Base-by-base conservation (phyloP, 192 early-diverging fungal species). In the Coemansia sp. region DNA sequence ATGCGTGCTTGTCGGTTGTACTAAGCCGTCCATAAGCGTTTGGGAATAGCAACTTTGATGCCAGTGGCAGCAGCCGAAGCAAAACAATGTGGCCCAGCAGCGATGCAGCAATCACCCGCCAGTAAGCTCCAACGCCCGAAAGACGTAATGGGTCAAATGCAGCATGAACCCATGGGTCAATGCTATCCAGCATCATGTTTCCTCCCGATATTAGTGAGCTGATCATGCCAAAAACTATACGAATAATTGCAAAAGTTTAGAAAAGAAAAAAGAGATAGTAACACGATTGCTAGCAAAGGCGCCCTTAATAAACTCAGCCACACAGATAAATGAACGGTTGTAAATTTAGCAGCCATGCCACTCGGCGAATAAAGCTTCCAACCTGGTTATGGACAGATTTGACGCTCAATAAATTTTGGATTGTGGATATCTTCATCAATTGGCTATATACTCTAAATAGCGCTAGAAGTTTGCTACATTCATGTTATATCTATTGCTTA, bases 281-380 rank as follows among this genome's bases (percentile, higher is more conserved):
- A 7, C 28, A 31, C 28, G 7, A 7, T 31, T 31, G 28, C 7
- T 31, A 0, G 28, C 28, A 31, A 31, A 31, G 28, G 28, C 28
- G 28, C 28, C 28, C 28, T 31, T 31, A 31, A 31, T 31, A 31
- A 31, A 31, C 28, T 31, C 28, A 31, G 28, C 28, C 28, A 31
- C 28, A 8, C 28, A 31, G n/a, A 21, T 49, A n/a, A n/a, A 49
- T 49, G 15, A 7, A 17, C 48, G 15, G 17, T 49, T 49, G n/a
- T 18, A 94, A 94, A 9, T 98, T 95, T 61, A 92, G 91, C 36
- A 98, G 94, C 81, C 85, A 90, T 70, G 92, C 94, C 60, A 82
- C 86, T 25, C 86, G 24, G 24, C 88, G 15, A 92, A 95, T 31
- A 78, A 89, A 92, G 5, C 82, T 96, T 5, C 63, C 74, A 25